phyloP scores from a whole-genome alignment of 257 asterid species.

The Solanum commersonii region DNA sequence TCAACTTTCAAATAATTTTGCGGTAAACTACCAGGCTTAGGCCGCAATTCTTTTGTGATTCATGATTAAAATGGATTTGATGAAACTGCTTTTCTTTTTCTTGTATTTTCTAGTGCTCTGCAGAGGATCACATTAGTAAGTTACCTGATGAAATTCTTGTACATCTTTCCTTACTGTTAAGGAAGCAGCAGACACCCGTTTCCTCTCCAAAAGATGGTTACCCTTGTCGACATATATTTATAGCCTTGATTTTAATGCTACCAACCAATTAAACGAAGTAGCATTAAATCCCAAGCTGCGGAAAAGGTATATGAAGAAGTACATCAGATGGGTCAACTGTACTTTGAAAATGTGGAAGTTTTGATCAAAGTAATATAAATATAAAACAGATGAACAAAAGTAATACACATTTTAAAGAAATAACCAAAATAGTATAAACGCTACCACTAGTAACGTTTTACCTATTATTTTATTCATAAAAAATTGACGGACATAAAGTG shows the following conservation, averaged over 20 bases:
- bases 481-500: too few species aligned
- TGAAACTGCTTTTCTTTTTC: background rate
- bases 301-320: background rate
- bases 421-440: too few species aligned
- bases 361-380: too few species aligned
- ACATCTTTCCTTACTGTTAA: background rate
- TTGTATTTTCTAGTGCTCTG: background rate
- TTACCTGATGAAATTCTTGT: background rate
- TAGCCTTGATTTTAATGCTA: background rate
- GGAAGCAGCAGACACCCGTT: background rate
- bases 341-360: too few species aligned
- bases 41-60: too few species aligned
- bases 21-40: too few species aligned
- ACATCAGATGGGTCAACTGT: too few species aligned
- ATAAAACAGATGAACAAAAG: too few species aligned
- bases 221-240: background rate
- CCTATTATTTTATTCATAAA: too few species aligned
- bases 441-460: too few species aligned
- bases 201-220: background rate
- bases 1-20: too few species aligned
- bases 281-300: background rate
- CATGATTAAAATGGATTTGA: background rate
- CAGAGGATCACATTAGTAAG: background rate
- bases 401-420: too few species aligned
- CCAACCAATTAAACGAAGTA: background rate